Evolutionary conservation across 768 basidiomycete genomes (phyloP), one percentile per base, ranked within the genome.

Genomic region (Phanerodontia chrysosporium): DNA sequence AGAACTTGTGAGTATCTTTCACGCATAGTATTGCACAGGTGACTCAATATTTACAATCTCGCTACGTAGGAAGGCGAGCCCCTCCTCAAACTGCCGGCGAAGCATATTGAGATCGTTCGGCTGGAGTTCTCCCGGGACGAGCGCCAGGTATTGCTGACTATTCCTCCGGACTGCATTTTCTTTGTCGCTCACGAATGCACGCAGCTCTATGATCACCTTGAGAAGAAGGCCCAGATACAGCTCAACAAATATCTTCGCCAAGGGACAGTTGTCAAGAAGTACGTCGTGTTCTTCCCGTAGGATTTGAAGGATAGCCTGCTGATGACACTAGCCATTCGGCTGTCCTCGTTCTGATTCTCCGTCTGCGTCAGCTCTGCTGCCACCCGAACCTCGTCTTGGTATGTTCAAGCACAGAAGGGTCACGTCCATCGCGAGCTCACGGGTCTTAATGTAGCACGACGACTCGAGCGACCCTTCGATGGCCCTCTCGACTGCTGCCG

Each of bases 201-300:
- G 7, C 28, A 84, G 83, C 65, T 86, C 9, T 87, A 87, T 62
- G 78, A 84, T 62, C 74, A 73, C 12, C 81, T 85, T 49, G 85
- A 86, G 69, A 77, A 76, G 65, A 66, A 71, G 52, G 80, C 81
- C 3, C 81, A 81, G 65, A 75, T 86, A 24, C 75, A 75, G 22
- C 66, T 87, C 45, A 86, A 81, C 60, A 80, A 78, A 64, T 90
- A 84, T 70, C 79, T 88, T 65, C 77, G 76, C 25, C 80, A 80
- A 21, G 74, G 83, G n/a, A 89, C 86, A 0, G 74, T 92, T 5
- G 65, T 90, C 28, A 87, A 90, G 69, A 86, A 91, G 83, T 89
- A 66, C 36, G 82, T 76, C n/a, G 24, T 35, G 10, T 6, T 18
- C 14, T 30, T 16, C n/a, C n/a, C n/a, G n/a, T n/a, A n/a, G n/a